Percentiles rank a stretch among this genome's conserved stretches.
Evolutionary conservation across 148 eudicot species (phyloP).

Genomic region (Vaccinium darrowii): DNA sequence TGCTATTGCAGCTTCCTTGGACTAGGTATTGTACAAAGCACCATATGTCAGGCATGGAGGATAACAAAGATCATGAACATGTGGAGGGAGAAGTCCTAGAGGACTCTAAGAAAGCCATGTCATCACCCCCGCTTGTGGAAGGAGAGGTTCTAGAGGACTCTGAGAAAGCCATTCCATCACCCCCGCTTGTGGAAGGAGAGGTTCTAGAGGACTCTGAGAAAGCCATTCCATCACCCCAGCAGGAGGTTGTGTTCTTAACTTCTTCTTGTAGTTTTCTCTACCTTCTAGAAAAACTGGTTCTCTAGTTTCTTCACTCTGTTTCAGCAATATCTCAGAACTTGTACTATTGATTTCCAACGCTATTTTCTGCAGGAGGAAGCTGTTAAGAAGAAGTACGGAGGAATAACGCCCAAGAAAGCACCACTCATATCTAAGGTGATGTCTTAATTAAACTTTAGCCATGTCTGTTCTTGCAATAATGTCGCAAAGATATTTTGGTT

Average conservation of each 20-base stretch:
- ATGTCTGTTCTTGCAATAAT: background rate
- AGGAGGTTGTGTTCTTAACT: slow-evolving; percentile 49
- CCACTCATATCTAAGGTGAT: slow-evolving; percentile 95
- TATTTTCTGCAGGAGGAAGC: slow-evolving; percentile 59
- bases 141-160: slow-evolving; percentile 41
- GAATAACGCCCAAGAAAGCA: slow-evolving; percentile 82
- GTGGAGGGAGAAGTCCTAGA: slow-evolving; percentile 33
- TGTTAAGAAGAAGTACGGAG: slow-evolving; percentile 86
- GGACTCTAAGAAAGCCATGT: slow-evolving; percentile 38
- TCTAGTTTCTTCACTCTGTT: background rate
- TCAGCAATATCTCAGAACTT: slow-evolving; percentile 1
- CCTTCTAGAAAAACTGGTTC: slow-evolving; percentile 1
- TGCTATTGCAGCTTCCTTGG: slow-evolving; percentile 28
- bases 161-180: slow-evolving; percentile 30
- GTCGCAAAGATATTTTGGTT: background rate
- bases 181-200: slow-evolving; percentile 21
- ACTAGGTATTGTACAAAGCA: slow-evolving; percentile 6
- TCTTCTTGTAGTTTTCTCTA: slow-evolving; percentile 3
- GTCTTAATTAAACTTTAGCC: background rate
- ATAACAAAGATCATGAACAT: slow-evolving; percentile 31
- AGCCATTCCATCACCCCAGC: slow-evolving; percentile 57
- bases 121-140: slow-evolving; percentile 14
- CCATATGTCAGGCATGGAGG: slow-evolving; percentile 57
- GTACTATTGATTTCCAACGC: slow-evolving; percentile 7
- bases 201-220: slow-evolving; percentile 46